phyloP scores from a whole-genome alignment of 495 filamentous ascomycete genomes.

The Tuber melanosporum region DNA sequence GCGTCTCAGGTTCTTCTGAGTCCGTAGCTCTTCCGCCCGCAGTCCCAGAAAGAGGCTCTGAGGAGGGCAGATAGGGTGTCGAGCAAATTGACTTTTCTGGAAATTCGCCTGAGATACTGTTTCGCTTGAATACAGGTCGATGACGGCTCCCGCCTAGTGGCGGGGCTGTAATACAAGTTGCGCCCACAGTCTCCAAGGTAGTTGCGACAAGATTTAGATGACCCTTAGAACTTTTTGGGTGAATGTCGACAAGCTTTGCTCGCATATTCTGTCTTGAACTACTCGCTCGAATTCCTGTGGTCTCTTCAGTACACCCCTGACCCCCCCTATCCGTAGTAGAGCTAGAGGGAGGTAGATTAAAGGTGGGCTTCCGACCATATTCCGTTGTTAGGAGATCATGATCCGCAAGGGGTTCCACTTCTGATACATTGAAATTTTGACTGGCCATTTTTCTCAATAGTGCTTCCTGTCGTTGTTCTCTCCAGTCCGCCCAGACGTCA shows the following conservation, averaged over 20 bases:
- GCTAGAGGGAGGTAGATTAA: neutral
- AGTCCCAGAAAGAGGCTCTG: neutral
- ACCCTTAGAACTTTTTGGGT: neutral
- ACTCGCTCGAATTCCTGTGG: neutral
- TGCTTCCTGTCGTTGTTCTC: constrained; percentile 9
- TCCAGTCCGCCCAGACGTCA: constrained; percentile 24
- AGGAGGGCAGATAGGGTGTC: neutral
- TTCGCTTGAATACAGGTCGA: neutral
- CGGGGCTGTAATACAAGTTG: neutral
- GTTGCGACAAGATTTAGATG: neutral
- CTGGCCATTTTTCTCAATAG: neutral
- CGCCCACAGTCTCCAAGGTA: neutral
- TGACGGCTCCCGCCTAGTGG: neutral
- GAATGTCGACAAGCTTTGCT: neutral
- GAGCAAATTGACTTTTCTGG: neutral
- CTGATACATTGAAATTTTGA: neutral
- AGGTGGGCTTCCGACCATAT: neutral
- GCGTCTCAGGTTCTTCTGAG: neutral
- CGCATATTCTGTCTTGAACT: neutral
- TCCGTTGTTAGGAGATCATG: neutral
- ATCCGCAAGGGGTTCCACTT: neutral
- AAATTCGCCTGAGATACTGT: neutral
- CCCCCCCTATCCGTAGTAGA: neutral
- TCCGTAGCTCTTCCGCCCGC: neutral
- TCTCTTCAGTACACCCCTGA: neutral